These are phyloP conservation scores for Aspergillus amoenus DNA, from an alignment of 2,329 filamentous ascomycete species.

Conservation along the genomic window DNA sequence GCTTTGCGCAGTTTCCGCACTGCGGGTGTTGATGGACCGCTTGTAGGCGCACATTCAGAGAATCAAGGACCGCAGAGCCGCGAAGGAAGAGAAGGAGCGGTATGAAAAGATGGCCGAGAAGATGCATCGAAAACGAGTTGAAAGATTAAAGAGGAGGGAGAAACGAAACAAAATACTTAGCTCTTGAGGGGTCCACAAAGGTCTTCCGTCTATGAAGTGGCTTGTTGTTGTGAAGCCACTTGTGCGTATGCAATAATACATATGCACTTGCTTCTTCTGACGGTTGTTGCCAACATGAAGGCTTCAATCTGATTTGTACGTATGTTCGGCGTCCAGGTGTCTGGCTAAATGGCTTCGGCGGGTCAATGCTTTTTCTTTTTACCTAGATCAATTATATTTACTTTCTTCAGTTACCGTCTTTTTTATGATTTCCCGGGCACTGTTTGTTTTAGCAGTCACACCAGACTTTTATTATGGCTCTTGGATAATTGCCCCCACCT, in stretches of 20 bases:
- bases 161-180: constrained; percentile 69
- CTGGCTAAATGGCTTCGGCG: not conserved
- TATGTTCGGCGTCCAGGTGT: constrained; percentile 5
- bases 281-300: not conserved
- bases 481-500: not conserved
- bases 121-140: constrained; percentile 95
- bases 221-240: too few species aligned
- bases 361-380: not conserved
- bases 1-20: not conserved
- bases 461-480: not conserved
- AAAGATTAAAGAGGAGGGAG: constrained; percentile 89
- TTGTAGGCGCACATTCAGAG: constrained; percentile 70
- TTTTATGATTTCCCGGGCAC: not conserved
- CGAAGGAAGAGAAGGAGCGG: constrained; percentile 88
- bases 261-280: not conserved
- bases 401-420: not conserved
- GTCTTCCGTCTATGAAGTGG: not conserved
- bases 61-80: constrained; percentile 80
- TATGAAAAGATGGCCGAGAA: constrained; percentile 95
- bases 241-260: not conserved
- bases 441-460: not conserved
- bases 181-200: constrained; percentile 31
- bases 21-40: constrained; percentile 3
- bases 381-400: not conserved
- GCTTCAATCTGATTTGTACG: not conserved